These are phyloP conservation scores for Neurospora sp. DNA, from an alignment of 495 filamentous ascomycete species.

Conservation along the genomic window DNA sequence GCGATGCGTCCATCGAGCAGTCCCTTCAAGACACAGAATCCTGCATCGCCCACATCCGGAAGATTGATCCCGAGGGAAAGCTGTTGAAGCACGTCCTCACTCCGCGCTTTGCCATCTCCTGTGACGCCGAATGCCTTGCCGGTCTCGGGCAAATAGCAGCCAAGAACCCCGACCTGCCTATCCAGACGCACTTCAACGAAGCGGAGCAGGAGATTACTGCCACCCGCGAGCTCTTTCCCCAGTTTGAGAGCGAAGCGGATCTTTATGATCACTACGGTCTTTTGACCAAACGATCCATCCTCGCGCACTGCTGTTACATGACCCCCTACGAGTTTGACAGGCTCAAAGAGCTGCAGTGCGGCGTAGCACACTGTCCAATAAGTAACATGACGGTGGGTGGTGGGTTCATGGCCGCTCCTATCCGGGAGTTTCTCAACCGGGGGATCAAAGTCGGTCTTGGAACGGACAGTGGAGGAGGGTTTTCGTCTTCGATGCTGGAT, in stretches of 20 bases:
- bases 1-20: slow-evolving; percentile 36
- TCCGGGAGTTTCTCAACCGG: slow-evolving; percentile 44
- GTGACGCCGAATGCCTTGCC: slow-evolving; percentile 39
- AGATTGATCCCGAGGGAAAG: slow-evolving; percentile 27
- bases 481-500: slow-evolving; percentile 47
- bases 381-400: slow-evolving; percentile 53
- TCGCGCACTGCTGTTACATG: slow-evolving; percentile 55
- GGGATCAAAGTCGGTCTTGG: slow-evolving; percentile 58
- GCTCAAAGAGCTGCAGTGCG: slow-evolving; percentile 39
- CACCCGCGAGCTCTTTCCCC: slow-evolving; percentile 43
- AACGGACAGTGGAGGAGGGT: slow-evolving; percentile 59
- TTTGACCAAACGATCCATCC: slow-evolving; percentile 44
- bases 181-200: slow-evolving; percentile 60
- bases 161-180: slow-evolving; percentile 41
- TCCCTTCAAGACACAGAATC: slow-evolving; percentile 43
- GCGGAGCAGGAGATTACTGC: slow-evolving; percentile 44
- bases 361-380: slow-evolving; percentile 54
- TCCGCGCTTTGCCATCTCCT: slow-evolving; percentile 55
- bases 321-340: slow-evolving; percentile 42
- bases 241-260: slow-evolving; percentile 39
- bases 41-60: slow-evolving; percentile 39
- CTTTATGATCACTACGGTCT: slow-evolving; percentile 45
- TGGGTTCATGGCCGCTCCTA: slow-evolving; percentile 50
- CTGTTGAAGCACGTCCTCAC: slow-evolving; percentile 51
- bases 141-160: slow-evolving; percentile 43